Percentiles rank a stretch among this genome's conserved stretches.
These are phyloP conservation scores for Gnomoniopsis sp. DNA, from an alignment of 2,329 filamentous ascomycete species.

Conservation along the genomic window DNA sequence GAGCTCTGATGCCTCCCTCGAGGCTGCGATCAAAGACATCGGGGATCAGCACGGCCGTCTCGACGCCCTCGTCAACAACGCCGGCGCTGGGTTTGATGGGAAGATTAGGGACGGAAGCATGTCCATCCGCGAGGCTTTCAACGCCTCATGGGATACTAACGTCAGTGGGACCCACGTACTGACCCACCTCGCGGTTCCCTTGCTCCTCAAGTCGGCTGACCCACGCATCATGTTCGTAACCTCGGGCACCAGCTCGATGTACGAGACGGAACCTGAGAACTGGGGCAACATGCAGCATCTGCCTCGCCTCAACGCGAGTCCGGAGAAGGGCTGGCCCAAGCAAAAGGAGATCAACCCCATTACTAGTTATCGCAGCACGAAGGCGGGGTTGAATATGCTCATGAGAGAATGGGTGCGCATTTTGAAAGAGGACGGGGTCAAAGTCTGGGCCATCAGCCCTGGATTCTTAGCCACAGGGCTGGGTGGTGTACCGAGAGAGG, in stretches of 20 bases:
- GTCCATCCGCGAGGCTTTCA: slow-evolving; percentile 39
- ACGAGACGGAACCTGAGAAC: slow-evolving; percentile 28
- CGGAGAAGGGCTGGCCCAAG: slow-evolving; percentile 45
- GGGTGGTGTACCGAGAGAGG: slow-evolving; percentile 21
- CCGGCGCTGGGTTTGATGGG: slow-evolving; percentile 41
- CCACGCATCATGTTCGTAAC: slow-evolving; percentile 49
- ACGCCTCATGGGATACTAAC: slow-evolving; percentile 47
- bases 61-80: slow-evolving; percentile 57
- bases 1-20: slow-evolving; percentile 48
- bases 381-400: slow-evolving; percentile 46
- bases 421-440: slow-evolving; percentile 38
- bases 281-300: slow-evolving; percentile 24
- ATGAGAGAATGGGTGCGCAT: slow-evolving; percentile 42
- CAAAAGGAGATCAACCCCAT: slow-evolving; percentile 22
- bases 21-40: slow-evolving; percentile 41
- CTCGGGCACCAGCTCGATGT: slow-evolving; percentile 38
- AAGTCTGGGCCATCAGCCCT: slow-evolving; percentile 31
- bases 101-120: slow-evolving; percentile 25
- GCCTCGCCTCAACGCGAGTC: slow-evolving; percentile 8
- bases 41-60: slow-evolving; percentile 38
- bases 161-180: slow-evolving; percentile 43
- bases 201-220: slow-evolving; percentile 41
- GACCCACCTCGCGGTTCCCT: slow-evolving; percentile 36
- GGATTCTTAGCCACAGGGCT: slow-evolving; percentile 13
- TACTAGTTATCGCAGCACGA: slow-evolving; percentile 35